Evolutionary conservation across 352 stramenopile genomes (phyloP), one percentile per base, ranked within the genome.

Genomic region (Globisporangium uncinulatum): DNA sequence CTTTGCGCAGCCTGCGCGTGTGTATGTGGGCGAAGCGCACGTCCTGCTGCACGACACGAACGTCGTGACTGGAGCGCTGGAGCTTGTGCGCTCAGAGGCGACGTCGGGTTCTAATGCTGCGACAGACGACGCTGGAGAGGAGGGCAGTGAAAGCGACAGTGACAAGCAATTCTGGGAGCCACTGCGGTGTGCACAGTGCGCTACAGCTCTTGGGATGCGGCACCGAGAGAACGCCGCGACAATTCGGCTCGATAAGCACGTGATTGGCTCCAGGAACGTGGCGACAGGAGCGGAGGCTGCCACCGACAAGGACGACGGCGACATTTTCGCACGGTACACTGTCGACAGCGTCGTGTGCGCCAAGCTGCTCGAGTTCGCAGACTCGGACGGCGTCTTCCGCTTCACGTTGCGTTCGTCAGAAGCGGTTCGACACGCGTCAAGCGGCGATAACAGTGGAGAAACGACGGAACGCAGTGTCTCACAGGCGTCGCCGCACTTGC

Each of bases 311-410:
- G 24, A 29, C 24, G 4, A 57, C 17, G 59, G 42, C 3, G 67
- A 83, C 52, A 60, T 89, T 8, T 93, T 91, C 45, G 61, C 54
- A 5, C 68, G 65, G n/a, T 93, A 93, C 65, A 87, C 73, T 1
- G 70, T 87, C 45, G 83, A 93, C 58, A 88, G 75, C 47, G 76
- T 86, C n/a, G 41, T 91, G 17, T 73, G 75, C 39, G 70, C 78
- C 24, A 76, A 82, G 48, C 65, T 93, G 42, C 67, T 91, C 17
- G 79, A 91, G 56, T 61, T 79, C 37, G 79, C 76, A 15, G 83
- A 94, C 45, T 76, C 79, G 10, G 79, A 90, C 29, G 83, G 83
- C 5, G 66, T 87, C 13, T 94, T 94, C 48, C 79, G 78, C 9
- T 94, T 83, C 48, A 15, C 69, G 0, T 53, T 92, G 49, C 20